Evolutionary conservation across 2,329 filamentous ascomycete species (phyloP).

Genomic region (Pseudogymnoascus sp.): DNA sequence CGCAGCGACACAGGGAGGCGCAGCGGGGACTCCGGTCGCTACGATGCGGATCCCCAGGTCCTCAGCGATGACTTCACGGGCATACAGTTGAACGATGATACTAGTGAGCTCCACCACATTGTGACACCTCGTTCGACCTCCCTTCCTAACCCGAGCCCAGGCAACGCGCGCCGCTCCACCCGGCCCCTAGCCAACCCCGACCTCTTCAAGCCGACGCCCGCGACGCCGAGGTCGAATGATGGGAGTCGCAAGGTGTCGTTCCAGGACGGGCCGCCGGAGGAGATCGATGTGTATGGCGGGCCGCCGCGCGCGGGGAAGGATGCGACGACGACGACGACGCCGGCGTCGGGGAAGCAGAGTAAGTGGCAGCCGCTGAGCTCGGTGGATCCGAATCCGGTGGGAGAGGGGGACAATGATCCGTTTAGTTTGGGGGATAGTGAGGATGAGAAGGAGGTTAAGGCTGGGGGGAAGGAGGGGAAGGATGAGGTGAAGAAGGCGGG

Average conservation of each 20-base stretch:
- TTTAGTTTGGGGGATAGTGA: constrained; percentile 96
- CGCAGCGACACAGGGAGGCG: constrained; percentile 55
- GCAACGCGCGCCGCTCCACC: constrained; percentile 46
- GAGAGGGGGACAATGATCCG: constrained; percentile 82
- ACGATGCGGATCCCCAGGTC: constrained; percentile 89
- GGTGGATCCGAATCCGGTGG: constrained; percentile 75
- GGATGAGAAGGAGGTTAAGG: constrained; percentile 73
- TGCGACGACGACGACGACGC: constrained; percentile 28
- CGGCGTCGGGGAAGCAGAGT: constrained; percentile 58
- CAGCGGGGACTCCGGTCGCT: constrained; percentile 82
- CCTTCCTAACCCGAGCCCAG: constrained; percentile 30
- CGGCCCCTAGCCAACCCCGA: constrained; percentile 67
- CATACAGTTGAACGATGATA: constrained; percentile 56
- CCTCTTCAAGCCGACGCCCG: constrained; percentile 63
- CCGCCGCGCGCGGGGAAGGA: constrained; percentile 42
- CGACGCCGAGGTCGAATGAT: constrained; percentile 35
- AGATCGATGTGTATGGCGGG: constrained; percentile 69
- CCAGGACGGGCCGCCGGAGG: constrained; percentile 53
- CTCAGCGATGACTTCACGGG: constrained; percentile 81
- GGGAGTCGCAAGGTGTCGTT: constrained; percentile 40
- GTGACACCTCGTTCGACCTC: constrained; percentile 42
- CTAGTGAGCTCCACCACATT: constrained; percentile 40
- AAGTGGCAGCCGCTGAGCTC: constrained; percentile 95
- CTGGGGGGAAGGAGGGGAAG: constrained; percentile 43
- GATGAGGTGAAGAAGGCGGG: constrained; percentile 34